These are phyloP conservation scores for Aspergillus sp. DNA, from an alignment of 2,329 filamentous ascomycete genomes.

Conservation along the genomic window DNA sequence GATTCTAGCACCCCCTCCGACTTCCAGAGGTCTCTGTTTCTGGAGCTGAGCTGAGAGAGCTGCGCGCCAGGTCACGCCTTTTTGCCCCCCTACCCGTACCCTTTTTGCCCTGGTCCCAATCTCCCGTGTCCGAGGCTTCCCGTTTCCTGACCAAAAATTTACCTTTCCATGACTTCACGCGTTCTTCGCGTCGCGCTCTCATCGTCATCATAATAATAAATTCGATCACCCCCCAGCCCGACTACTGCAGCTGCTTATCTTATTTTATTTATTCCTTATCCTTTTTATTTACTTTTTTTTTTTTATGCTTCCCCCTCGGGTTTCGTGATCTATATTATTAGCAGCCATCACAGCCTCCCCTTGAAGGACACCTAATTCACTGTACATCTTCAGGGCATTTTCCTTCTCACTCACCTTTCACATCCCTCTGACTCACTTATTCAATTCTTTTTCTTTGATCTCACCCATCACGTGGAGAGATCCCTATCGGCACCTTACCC, in stretches of 20 bases:
- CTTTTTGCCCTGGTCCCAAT: conserved; percentile 11
- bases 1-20: conserved; percentile 40
- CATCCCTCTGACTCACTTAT: conserved; percentile 5
- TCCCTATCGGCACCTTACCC: not conserved
- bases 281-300: conserved; percentile 10
- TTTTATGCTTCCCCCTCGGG: not conserved
- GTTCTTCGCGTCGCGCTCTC: conserved; percentile 22
- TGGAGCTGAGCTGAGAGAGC: conserved; percentile 30
- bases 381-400: conserved; percentile 10
- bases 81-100: conserved; percentile 11
- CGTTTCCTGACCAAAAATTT: conserved; percentile 5
- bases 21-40: conserved; percentile 37
- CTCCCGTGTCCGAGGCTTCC: conserved; percentile 4
- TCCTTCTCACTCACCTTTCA: conserved; percentile 11
- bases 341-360: conserved; percentile 11
- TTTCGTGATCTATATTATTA: conserved; percentile 5
- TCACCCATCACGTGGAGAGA: not conserved
- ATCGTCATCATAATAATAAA: conserved; percentile 1
- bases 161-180: conserved; percentile 15
- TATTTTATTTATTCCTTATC: conserved; percentile 6
- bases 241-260: conserved; percentile 16
- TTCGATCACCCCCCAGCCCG: conserved; percentile 15
- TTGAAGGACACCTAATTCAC: conserved; percentile 17
- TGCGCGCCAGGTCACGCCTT: conserved; percentile 22
- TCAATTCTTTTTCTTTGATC: conserved; percentile 8